Conservation (phyloP, 495 filamentous ascomycete genomes). For the Penicillium roqueforti region DNA sequence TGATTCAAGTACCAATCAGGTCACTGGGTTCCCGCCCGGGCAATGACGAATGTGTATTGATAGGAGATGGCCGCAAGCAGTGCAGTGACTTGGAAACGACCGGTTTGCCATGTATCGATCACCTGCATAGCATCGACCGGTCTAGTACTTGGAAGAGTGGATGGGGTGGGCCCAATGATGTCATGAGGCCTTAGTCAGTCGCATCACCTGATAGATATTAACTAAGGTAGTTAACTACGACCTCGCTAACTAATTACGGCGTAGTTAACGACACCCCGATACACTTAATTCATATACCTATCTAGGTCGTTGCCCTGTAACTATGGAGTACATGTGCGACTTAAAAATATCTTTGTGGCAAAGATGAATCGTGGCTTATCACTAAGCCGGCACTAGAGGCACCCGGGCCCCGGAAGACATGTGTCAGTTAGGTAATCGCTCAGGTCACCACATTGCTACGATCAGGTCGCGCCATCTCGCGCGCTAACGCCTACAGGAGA, state of each 20-base stretch:
- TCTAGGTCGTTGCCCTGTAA: neutral
- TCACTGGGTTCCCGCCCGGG: neutral
- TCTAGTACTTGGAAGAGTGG: slow-evolving; percentile 2
- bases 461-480: slow-evolving; percentile 24
- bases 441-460: slow-evolving; percentile 7
- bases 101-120: slow-evolving; percentile 2
- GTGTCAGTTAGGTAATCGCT: slow-evolving; percentile 2
- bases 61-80: neutral
- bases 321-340: too few relatives aligned
- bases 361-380: neutral
- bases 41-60: slow-evolving; percentile 4
- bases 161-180: slow-evolving; percentile 4
- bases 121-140: slow-evolving; percentile 12
- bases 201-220: slow-evolving; percentile 1
- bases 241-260: too few relatives aligned
- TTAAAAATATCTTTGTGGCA: neutral
- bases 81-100: slow-evolving; percentile 2
- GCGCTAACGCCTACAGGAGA: slow-evolving; percentile 18
- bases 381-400: neutral
- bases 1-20: slow-evolving; percentile 19
- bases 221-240: too few relatives aligned
- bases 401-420: neutral
- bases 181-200: neutral
- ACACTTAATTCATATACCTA: neutral
- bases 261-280: too few relatives aligned